phyloP scores from a whole-genome alignment of 805 yeast species.

The Kazachstania martiniae region DNA sequence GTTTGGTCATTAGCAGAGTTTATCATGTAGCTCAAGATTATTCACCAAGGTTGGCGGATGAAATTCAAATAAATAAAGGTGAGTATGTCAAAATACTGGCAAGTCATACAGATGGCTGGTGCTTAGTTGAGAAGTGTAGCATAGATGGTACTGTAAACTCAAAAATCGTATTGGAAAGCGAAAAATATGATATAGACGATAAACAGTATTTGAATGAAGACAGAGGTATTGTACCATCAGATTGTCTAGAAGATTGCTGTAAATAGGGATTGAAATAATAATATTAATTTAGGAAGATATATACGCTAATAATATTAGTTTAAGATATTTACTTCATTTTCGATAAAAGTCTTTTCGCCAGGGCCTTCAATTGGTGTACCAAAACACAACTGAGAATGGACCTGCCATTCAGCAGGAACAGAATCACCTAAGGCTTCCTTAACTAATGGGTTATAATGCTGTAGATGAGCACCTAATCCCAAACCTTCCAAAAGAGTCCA shows the following conservation, averaged over 20 bases:
- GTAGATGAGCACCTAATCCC: conserved; percentile 41
- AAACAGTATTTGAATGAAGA: conserved; percentile 26
- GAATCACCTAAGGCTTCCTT: conserved; percentile 30
- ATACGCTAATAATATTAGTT: too few relatives aligned
- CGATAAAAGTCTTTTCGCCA: conserved; percentile 32
- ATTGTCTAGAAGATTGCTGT: conserved; percentile 29
- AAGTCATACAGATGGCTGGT: conserved; percentile 37
- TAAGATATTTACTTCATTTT: conserved; percentile 32
- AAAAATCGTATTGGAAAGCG: neutral
- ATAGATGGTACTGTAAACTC: conserved; percentile 12
- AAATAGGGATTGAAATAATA: too few relatives aligned
- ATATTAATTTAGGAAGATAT: too few relatives aligned
- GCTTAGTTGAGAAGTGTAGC: conserved; percentile 30
- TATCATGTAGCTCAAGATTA: conserved; percentile 19
- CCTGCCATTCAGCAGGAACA: conserved; percentile 35
- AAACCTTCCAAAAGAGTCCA: conserved; percentile 38
- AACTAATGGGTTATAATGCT: conserved; percentile 40
- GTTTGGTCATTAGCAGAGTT: conserved; percentile 5
- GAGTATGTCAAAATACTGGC: conserved; percentile 29
- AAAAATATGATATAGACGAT: too few relatives aligned
- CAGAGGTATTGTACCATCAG: conserved; percentile 33
- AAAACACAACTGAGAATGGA: conserved; percentile 41
- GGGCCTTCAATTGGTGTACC: conserved; percentile 35
- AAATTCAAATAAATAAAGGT: conserved; percentile 23
- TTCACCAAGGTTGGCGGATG: conserved; percentile 29